These are phyloP conservation scores for Colletotrichum tamarilloi DNA, from an alignment of 2,329 filamentous ascomycete genomes.

Conservation along the genomic window DNA sequence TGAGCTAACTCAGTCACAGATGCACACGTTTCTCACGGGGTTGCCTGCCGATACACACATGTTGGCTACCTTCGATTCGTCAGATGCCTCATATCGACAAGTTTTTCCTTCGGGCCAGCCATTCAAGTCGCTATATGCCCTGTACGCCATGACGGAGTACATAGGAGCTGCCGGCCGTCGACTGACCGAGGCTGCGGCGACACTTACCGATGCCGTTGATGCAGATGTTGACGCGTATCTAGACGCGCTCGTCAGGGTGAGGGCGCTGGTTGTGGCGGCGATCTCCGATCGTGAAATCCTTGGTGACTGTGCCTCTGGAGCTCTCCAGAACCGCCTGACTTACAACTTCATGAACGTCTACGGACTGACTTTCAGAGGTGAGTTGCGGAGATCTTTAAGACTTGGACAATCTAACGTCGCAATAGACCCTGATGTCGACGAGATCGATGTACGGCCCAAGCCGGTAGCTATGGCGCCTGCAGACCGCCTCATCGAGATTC, in stretches of 20 bases:
- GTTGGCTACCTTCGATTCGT: constrained; percentile 67
- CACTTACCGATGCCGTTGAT: constrained; percentile 28
- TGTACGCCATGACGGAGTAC: constrained; percentile 74
- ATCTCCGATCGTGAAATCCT: constrained; percentile 31
- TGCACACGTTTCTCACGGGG: constrained; percentile 76
- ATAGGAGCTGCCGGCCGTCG: constrained; percentile 57
- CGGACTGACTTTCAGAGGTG: constrained; percentile 65
- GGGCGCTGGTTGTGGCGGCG: constrained; percentile 68
- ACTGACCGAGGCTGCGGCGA: constrained; percentile 31
- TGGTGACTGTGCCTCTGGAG: constrained; percentile 44
- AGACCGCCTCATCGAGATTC: constrained; percentile 44
- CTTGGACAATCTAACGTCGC: constrained; percentile 35
- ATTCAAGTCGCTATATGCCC: constrained; percentile 79
- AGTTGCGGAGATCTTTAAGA: constrained; percentile 17
- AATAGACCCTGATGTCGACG: constrained; percentile 38
- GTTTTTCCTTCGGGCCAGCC: constrained; percentile 77
- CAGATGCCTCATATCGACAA: constrained; percentile 63
- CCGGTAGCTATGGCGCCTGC: constrained; percentile 39
- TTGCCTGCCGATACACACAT: constrained; percentile 76
- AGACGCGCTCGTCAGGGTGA: constrained; percentile 54
- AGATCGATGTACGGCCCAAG: not conserved
- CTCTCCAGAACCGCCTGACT: constrained; percentile 61
- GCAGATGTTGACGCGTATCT: constrained; percentile 42
- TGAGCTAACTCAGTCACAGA: constrained; percentile 52
- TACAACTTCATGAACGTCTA: constrained; percentile 68